Conservation (phyloP, 2,329 filamentous ascomycete species). For the Hypoxylon sp. region DNA sequence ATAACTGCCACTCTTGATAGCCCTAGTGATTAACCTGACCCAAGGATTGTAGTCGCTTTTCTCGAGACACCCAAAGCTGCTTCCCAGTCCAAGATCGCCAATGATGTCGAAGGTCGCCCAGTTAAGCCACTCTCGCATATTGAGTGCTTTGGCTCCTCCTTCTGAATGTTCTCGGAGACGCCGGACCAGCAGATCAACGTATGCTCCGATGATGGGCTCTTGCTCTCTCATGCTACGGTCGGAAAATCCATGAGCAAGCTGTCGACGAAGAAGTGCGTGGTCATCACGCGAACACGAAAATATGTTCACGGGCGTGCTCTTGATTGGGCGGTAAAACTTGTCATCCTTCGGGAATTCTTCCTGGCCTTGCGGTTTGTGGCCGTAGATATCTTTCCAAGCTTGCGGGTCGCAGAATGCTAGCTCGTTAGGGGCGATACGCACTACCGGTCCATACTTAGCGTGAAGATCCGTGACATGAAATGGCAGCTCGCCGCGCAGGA, state of each 20-base stretch:
- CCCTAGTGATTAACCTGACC: constrained; percentile 1
- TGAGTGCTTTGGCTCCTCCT: constrained; percentile 39
- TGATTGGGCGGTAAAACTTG: neutral
- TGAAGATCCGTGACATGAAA: constrained; percentile 20
- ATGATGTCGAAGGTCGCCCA: constrained; percentile 54
- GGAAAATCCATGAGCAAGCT: constrained; percentile 10
- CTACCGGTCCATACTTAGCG: constrained; percentile 26
- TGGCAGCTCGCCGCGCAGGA: constrained; percentile 6
- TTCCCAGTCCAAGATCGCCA: constrained; percentile 38
- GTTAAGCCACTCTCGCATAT: constrained; percentile 46
- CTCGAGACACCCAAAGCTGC: constrained; percentile 6
- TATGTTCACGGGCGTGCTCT: neutral
- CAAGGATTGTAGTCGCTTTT: neutral
- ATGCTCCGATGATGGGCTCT: constrained; percentile 46
- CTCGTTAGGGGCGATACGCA: constrained; percentile 29
- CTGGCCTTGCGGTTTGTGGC: constrained; percentile 42
- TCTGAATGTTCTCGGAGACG: constrained; percentile 38
- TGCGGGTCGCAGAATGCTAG: constrained; percentile 13
- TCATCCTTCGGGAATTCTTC: constrained; percentile 43
- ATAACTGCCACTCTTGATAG: constrained; percentile 5
- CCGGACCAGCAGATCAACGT: constrained; percentile 39
- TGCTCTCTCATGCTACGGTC: constrained; percentile 43
- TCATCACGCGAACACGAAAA: neutral
- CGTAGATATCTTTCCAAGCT: constrained; percentile 57
- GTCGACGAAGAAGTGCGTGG: constrained; percentile 5